Evolutionary conservation across 2,329 filamentous ascomycete species (phyloP).

Genomic region (Alternaria consortialis): DNA sequence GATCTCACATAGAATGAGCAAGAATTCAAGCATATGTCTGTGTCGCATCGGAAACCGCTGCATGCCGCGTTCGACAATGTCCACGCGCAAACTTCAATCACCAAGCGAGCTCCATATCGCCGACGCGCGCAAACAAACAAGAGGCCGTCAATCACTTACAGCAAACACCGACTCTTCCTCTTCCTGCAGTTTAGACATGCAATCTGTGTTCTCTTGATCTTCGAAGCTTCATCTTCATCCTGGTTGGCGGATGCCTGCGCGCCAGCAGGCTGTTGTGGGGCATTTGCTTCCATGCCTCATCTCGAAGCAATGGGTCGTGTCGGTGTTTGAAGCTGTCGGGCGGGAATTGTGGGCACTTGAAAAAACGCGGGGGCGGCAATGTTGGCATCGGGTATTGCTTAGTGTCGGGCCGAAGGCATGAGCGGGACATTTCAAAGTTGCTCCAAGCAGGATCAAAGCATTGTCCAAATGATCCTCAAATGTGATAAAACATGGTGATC

Average conservation of each 20-base stretch:
- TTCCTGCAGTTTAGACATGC: conserved; percentile 50
- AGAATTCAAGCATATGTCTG: background rate
- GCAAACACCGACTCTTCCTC: conserved; percentile 51
- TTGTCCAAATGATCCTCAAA: background rate
- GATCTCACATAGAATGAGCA: background rate
- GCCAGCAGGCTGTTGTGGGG: conserved; percentile 21
- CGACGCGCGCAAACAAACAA: conserved; percentile 11
- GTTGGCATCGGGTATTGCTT: conserved; percentile 17
- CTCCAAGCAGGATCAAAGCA: background rate
- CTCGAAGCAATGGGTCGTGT: conserved; percentile 14
- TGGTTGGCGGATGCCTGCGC: conserved; percentile 18
- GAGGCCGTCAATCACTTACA: conserved; percentile 41
- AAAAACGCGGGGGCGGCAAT: conserved; percentile 18
- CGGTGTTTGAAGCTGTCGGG: conserved; percentile 26
- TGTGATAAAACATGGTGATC: background rate
- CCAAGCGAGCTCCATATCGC: background rate
- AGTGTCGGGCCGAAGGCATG: conserved; percentile 12
- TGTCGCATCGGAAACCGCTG: background rate
- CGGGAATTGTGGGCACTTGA: conserved; percentile 15
- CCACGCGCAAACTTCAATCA: background rate
- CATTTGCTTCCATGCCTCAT: conserved; percentile 25
- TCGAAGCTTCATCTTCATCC: conserved; percentile 30
- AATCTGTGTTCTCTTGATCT: conserved; percentile 36
- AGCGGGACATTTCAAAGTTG: background rate
- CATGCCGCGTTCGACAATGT: background rate